A percentile compares a stretch with the other conserved stretches of the same genome.
Conservation (phyloP, 805 yeast genomes). For the Soucietia sequanensis region DNA sequence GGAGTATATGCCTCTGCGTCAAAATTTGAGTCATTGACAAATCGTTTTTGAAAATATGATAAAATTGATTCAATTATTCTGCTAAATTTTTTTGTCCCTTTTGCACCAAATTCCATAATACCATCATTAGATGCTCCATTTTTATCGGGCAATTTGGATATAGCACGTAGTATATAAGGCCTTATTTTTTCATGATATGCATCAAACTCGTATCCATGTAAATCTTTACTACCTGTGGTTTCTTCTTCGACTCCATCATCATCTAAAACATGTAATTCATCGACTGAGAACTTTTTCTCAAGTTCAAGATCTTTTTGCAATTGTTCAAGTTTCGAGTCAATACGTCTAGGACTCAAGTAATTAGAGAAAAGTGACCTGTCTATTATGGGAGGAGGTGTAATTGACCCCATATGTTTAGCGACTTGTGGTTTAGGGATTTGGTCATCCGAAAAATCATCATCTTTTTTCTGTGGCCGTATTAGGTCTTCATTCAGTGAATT, state of each 20-base stretch:
- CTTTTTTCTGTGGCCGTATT: too few relatives aligned
- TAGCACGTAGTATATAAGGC: slow-evolving; percentile 26
- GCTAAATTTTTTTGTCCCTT: slow-evolving; percentile 26
- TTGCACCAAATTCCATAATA: slow-evolving; percentile 19
- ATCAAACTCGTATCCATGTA: slow-evolving; percentile 17
- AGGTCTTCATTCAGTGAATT: too few relatives aligned
- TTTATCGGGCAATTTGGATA: slow-evolving; percentile 23
- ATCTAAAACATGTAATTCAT: slow-evolving; percentile 1
- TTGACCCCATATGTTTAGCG: background rate
- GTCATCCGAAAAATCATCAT: too few relatives aligned
- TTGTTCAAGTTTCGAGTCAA: background rate
- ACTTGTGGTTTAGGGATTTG: too few relatives aligned
- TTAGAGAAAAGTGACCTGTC: slow-evolving; percentile 1
- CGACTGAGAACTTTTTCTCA: too few relatives aligned
- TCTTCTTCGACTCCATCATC: slow-evolving; percentile 2
- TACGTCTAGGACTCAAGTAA: background rate
- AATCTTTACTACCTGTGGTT: background rate
- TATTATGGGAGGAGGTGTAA: slow-evolving; percentile 11
- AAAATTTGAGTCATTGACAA: slow-evolving; percentile 2
- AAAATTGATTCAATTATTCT: slow-evolving; percentile 18
- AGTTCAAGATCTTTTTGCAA: background rate
- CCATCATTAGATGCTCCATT: slow-evolving; percentile 8
- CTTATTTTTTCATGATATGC: slow-evolving; percentile 26
- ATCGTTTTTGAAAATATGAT: slow-evolving; percentile 9
- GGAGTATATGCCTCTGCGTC: slow-evolving; percentile 7